A percentile compares a stretch with the other conserved stretches of the same genome.
Evolutionary conservation across 2,329 filamentous ascomycete species (phyloP).

Genomic region (Gaeumannomyces sp.): DNA sequence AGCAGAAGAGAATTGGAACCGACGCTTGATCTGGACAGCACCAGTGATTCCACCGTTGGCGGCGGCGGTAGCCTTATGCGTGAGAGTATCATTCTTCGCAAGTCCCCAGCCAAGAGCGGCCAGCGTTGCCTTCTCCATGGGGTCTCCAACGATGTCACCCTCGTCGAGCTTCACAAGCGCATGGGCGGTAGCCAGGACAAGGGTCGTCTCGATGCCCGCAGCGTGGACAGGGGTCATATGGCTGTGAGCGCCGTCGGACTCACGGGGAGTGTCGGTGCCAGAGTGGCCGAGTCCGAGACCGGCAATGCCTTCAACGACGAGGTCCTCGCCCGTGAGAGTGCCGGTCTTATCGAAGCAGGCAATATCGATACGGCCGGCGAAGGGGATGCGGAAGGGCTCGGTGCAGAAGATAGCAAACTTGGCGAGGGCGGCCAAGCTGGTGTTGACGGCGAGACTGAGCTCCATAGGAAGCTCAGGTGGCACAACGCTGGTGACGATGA

Average conservation of each 20-base stretch:
- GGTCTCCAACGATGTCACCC: conserved; percentile 93
- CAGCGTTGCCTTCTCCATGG: conserved; percentile 97
- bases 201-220: conserved; percentile 72
- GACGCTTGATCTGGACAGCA: conserved; percentile 86
- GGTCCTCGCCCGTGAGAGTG: conserved; percentile 89
- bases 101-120: conserved; percentile 85
- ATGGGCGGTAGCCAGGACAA: conserved; percentile 91
- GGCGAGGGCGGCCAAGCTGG: conserved; percentile 86
- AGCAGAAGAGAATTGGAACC: conserved; percentile 96
- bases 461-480: conserved; percentile 99
- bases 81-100: conserved; percentile 80
- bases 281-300: conserved; percentile 69
- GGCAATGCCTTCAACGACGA: conserved; percentile 95
- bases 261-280: conserved; percentile 57
- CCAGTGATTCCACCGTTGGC: conserved; percentile 52
- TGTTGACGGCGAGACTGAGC: conserved; percentile 94
- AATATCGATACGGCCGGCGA: conserved; percentile 88
- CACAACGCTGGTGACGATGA: conserved; percentile 96
- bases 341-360: conserved; percentile 99
- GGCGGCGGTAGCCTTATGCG: conserved; percentile 52
- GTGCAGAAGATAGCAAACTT: conserved; percentile 98
- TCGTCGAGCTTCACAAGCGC: conserved; percentile 95
- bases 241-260: conserved; percentile 76
- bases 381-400: conserved; percentile 96
- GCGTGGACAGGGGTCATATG: conserved; percentile 66